Evolutionary conservation across 169 alveolate genomes (phyloP).

Genomic region (Plasmodium gaboni): DNA sequence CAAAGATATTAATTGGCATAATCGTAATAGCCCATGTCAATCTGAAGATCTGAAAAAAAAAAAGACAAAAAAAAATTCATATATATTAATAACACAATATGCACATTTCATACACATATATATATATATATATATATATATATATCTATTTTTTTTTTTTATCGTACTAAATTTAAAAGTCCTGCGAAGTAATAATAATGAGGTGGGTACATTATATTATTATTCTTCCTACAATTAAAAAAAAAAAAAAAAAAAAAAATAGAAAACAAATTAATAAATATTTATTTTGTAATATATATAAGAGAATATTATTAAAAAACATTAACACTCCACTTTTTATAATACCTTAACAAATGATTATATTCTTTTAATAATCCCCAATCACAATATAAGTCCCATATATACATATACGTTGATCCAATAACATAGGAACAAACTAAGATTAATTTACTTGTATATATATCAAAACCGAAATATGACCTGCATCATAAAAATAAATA

Average conservation of each 20-base stretch:
- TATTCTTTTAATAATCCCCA: slow-evolving; percentile 88
- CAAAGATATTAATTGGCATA: slow-evolving; percentile 82
- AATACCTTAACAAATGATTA: slow-evolving; percentile 79
- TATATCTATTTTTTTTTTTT: not conserved
- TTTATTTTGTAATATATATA: not conserved
- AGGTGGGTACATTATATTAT: slow-evolving; percentile 80
- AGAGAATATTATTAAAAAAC: not conserved
- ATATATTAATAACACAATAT: too few species aligned
- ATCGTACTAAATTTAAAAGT: slow-evolving; percentile 71
- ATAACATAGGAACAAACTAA: slow-evolving; percentile 85
- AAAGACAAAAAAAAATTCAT: not conserved
- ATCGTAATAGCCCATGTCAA: slow-evolving; percentile 88
- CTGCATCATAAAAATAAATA: slow-evolving; percentile 7
- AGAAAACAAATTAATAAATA: not conserved
- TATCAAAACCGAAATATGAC: slow-evolving; percentile 59
- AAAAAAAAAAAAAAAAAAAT: not conserved
- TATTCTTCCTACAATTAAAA: slow-evolving; percentile 27
- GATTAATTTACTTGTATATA: slow-evolving; percentile 77
- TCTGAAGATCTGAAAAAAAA: slow-evolving; percentile 76
- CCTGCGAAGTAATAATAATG: slow-evolving; percentile 81
- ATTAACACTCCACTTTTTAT: not conserved
- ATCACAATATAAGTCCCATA: slow-evolving; percentile 91
- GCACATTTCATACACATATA: too few species aligned
- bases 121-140: too few species aligned
- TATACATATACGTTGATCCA: slow-evolving; percentile 88